These are phyloP conservation scores for Euphorbia peplus DNA, from an alignment of 345 rosid genomes.

Conservation along the genomic window DNA sequence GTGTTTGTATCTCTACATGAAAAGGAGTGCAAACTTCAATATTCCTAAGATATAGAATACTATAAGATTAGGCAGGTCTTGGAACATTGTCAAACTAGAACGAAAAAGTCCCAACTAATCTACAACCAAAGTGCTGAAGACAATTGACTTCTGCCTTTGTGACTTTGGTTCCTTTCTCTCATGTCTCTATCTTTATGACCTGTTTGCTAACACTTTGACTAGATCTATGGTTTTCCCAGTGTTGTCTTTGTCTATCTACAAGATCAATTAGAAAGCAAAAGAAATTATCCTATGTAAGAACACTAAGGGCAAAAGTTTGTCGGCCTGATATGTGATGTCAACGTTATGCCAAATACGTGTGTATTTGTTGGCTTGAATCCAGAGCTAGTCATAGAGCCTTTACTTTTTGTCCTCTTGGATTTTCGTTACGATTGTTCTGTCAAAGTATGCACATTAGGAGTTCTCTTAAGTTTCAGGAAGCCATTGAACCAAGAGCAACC, in stretches of 20 bases:
- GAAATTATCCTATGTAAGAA: neutral
- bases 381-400: slow-evolving; percentile 10
- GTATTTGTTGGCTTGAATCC: neutral
- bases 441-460: neutral
- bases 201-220: neutral
- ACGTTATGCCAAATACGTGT: neutral
- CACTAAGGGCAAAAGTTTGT: neutral
- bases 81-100: slow-evolving; percentile 10
- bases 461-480: slow-evolving; percentile 1
- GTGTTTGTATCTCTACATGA: neutral
- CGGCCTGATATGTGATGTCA: neutral
- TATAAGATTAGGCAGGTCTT: slow-evolving; percentile 2
- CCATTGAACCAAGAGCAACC: slow-evolving; percentile 3
- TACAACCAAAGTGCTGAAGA: slow-evolving; percentile 15
- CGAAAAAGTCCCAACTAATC: slow-evolving; percentile 18
- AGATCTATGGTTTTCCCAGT: neutral
- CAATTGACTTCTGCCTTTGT: slow-evolving; percentile 20
- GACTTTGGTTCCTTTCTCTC: neutral
- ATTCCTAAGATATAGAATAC: neutral
- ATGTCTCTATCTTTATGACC: neutral
- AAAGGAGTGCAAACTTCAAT: neutral
- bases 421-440: neutral
- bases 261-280: neutral
- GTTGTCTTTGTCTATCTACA: neutral
- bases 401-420: neutral